These are phyloP conservation scores for Cicer chorassanicum DNA, from an alignment of 306 rosid species.

Conservation along the genomic window DNA sequence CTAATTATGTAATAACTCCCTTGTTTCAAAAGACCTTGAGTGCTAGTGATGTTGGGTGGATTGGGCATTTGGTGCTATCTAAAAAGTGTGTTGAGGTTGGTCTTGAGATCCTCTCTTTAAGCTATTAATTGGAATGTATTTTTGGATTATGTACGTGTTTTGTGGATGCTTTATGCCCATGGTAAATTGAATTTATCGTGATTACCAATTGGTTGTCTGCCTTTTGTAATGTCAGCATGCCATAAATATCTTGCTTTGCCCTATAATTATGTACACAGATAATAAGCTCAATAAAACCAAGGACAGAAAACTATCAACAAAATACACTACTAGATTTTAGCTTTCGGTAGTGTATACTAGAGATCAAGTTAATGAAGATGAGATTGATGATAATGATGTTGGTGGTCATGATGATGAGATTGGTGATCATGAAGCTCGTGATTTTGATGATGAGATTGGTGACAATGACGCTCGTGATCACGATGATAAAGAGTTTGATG, in stretches of 20 bases:
- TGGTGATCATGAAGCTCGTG: too few relatives aligned
- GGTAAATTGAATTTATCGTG: constrained; percentile 30
- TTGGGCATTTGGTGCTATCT: constrained; percentile 96
- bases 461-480: too few relatives aligned
- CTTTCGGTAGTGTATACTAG: too few relatives aligned
- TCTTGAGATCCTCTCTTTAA: constrained; percentile 45
- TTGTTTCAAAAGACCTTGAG: constrained; percentile 94
- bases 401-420: too few relatives aligned
- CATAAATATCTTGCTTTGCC: constrained; percentile 18
- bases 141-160: constrained; percentile 33
- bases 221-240: constrained; percentile 8
- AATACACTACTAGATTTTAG: too few relatives aligned
- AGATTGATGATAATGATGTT: too few relatives aligned
- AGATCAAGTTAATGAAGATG: too few relatives aligned
- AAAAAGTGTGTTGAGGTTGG: constrained; percentile 99
- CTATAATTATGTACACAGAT: background rate
- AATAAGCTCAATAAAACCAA: too few relatives aligned
- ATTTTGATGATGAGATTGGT: too few relatives aligned
- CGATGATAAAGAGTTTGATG: too few relatives aligned
- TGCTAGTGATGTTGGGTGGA: constrained; percentile 98
- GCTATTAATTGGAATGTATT: constrained; percentile 31
- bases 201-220: constrained; percentile 20
- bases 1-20: constrained; percentile 89
- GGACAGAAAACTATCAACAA: too few relatives aligned
- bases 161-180: constrained; percentile 25